Percentiles rank a stretch among this genome's conserved stretches.
Evolutionary conservation across 1,139 yeast species (phyloP).

Genomic region (Citeromyces siamensis): DNA sequence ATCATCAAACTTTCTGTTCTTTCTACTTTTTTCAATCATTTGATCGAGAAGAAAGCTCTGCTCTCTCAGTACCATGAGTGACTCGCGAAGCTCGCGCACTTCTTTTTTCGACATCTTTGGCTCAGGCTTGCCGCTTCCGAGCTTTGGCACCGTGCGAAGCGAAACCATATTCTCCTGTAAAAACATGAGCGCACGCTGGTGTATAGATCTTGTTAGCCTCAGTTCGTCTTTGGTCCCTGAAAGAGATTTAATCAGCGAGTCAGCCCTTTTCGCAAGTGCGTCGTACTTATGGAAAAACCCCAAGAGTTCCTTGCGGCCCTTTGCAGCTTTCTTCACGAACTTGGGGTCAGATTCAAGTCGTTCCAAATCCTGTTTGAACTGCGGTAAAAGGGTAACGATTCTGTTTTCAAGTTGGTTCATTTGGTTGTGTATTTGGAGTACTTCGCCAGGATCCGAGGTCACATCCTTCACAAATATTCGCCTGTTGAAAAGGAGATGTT

Average conservation of each 20-base stretch:
- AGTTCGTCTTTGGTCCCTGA: conserved; percentile 12
- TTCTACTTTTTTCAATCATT: conserved; percentile 49
- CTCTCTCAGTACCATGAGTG: conserved; percentile 77
- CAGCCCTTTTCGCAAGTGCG: conserved; percentile 7
- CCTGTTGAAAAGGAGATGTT: conserved; percentile 43
- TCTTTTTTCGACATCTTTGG: conserved; percentile 26
- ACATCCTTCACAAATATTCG: conserved; percentile 35
- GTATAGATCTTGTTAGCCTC: conserved; percentile 31
- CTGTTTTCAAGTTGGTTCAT: conserved; percentile 24
- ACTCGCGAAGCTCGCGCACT: conserved; percentile 53
- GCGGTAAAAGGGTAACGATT: conserved; percentile 21
- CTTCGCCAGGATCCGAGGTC: conserved; percentile 10
- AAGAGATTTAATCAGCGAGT: conserved; percentile 3
- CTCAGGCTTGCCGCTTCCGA: conserved; percentile 9
- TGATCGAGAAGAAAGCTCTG: conserved; percentile 62
- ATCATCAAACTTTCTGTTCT: conserved; percentile 69
- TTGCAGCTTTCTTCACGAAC: conserved; percentile 6
- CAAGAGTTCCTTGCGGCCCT: conserved; percentile 8
- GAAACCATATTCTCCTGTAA: conserved; percentile 45
- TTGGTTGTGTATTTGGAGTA: conserved; percentile 22
- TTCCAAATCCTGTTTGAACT: conserved; percentile 15
- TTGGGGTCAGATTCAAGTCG: conserved; percentile 7
- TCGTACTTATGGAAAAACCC: conserved; percentile 12
- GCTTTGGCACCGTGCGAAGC: conserved; percentile 21
- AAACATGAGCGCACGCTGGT: conserved; percentile 30